Evolutionary conservation across 306 rosid genomes (phyloP).

Genomic region (Sicyos baderoa): DNA sequence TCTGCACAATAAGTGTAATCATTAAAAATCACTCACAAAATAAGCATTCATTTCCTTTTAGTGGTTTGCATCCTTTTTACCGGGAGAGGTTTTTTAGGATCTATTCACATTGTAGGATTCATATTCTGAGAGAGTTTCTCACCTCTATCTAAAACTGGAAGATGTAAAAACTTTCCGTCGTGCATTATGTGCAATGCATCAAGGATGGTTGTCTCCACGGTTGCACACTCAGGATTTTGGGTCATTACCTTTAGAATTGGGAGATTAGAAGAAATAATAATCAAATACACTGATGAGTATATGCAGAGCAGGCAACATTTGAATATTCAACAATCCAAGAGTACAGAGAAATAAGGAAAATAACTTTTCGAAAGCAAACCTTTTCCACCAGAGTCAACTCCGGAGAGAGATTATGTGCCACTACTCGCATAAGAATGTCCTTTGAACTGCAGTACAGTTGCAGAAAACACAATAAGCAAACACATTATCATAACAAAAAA

Average conservation of each 20-base stretch:
- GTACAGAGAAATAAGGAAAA: not conserved
- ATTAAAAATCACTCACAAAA: not conserved
- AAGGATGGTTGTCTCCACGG: constrained; percentile 72
- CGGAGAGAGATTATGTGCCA: constrained; percentile 81
- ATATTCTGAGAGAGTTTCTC: constrained; percentile 11
- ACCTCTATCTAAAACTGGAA: constrained; percentile 90
- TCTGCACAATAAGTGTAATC: constrained; percentile 40
- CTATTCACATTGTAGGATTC: constrained; percentile 18
- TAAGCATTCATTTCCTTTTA: not conserved
- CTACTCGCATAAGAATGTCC: constrained; percentile 91
- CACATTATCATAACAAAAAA: constrained; percentile 13
- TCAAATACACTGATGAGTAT: constrained; percentile 7
- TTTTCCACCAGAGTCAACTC: constrained; percentile 90
- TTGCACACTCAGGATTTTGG: constrained; percentile 81
- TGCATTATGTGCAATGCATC: constrained; percentile 93
- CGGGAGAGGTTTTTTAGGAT: not conserved
- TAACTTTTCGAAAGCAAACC: constrained; percentile 21
- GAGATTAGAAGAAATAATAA: constrained; percentile 17
- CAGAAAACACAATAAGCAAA: constrained; percentile 22
- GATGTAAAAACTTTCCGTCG: constrained; percentile 87
- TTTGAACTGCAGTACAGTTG: constrained; percentile 57
- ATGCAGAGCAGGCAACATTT: not conserved
- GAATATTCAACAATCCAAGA: not conserved
- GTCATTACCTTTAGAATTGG: constrained; percentile 92
- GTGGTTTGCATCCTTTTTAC: not conserved